phyloP scores from a whole-genome alignment of 2,329 filamentous ascomycete genomes.

The Geosmithia morbida region DNA sequence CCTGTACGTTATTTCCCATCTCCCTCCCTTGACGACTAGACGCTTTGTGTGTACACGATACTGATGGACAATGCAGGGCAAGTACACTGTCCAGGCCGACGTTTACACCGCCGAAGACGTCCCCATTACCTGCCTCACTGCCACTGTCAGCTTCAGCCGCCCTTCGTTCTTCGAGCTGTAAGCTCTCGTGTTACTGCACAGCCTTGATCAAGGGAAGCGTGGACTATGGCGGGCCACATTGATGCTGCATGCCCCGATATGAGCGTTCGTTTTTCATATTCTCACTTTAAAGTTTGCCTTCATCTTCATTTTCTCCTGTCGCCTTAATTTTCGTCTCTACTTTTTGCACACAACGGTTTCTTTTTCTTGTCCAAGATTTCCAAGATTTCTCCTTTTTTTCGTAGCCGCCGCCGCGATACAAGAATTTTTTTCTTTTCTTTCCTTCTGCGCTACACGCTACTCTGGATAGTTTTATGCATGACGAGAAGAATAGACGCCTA shows the following conservation, averaged over 20 bases:
- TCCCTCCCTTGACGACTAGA: background rate
- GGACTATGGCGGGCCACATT: background rate
- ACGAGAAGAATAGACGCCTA: background rate
- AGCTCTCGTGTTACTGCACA: conserved; percentile 1
- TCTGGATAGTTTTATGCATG: background rate
- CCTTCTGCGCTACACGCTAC: background rate
- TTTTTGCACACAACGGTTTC: background rate
- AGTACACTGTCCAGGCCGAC: conserved; percentile 78
- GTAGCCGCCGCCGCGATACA: background rate
- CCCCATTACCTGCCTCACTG: conserved; percentile 77
- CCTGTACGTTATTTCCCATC: conserved; percentile 46
- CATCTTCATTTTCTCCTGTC: background rate
- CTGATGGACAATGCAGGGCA: conserved; percentile 43
- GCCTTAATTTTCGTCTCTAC: background rate
- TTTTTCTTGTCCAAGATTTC: background rate
- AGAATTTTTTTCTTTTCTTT: background rate
- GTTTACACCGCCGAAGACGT: conserved; percentile 60
- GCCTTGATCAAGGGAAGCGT: background rate
- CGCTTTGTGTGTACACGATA: background rate
- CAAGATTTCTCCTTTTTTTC: background rate
- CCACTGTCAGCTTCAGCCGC: conserved; percentile 47
- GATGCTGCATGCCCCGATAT: background rate
- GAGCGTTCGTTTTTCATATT: background rate
- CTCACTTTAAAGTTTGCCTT: background rate
- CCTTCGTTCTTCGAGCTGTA: conserved; percentile 29